These are phyloP conservation scores for Capsicum chinense DNA, from an alignment of 257 asterid genomes.

Conservation along the genomic window DNA sequence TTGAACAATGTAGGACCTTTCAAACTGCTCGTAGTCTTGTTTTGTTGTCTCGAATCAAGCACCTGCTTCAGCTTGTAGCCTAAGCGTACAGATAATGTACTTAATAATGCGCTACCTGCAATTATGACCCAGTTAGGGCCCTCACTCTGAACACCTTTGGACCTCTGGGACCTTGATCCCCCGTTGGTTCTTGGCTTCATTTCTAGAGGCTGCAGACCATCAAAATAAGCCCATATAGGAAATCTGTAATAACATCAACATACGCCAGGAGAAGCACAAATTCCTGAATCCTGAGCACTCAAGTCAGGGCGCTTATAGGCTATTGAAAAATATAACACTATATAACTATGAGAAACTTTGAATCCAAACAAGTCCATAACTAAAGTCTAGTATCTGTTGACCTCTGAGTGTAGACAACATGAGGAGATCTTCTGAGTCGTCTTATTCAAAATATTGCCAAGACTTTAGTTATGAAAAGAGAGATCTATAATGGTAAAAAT, in stretches of 20 bases:
- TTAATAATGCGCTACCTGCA: constrained; percentile 81
- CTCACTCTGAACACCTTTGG: constrained; percentile 55
- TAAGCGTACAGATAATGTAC: constrained; percentile 74
- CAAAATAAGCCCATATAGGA: constrained; percentile 39
- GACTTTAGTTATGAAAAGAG: neutral
- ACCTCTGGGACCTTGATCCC: constrained; percentile 47
- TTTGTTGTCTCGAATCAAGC: constrained; percentile 60
- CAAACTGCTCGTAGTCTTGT: constrained; percentile 43
- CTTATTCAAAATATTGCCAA: neutral
- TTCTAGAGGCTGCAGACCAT: constrained; percentile 40
- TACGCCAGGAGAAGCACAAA: constrained; percentile 12
- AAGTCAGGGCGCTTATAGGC: neutral
- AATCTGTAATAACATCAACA: constrained; percentile 26
- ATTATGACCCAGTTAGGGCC: constrained; percentile 84
- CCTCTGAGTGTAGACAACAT: neutral
- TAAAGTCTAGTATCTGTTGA: constrained; percentile 10
- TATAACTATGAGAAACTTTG: constrained; percentile 11
- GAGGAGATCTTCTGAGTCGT: neutral
- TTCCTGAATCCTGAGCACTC: neutral
- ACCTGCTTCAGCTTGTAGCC: constrained; percentile 85
- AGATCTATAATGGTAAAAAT: neutral
- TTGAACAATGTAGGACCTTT: constrained; percentile 52
- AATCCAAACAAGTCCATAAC: constrained; percentile 9
- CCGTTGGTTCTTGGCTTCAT: constrained; percentile 64
- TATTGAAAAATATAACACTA: neutral